phyloP scores from a whole-genome alignment of 495 filamentous ascomycete genomes.

The Hyaloscypha bicolor region DNA sequence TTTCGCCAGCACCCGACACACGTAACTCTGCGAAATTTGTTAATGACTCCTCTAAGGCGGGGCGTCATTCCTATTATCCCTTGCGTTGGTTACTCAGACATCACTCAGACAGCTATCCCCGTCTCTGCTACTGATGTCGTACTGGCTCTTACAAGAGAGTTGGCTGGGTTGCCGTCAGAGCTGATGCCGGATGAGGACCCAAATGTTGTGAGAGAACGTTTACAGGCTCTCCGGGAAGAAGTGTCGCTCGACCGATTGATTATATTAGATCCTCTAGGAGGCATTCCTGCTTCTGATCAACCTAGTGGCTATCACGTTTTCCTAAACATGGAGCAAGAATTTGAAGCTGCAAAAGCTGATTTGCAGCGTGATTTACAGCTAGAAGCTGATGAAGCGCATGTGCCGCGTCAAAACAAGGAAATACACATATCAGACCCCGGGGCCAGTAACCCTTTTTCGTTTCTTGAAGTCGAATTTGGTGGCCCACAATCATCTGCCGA shows the following conservation, averaged over 20 bases:
- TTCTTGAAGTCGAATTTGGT: slow-evolving; percentile 42
- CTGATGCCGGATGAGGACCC: slow-evolving; percentile 46
- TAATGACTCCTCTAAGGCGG: slow-evolving; percentile 70
- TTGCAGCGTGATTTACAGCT: slow-evolving; percentile 39
- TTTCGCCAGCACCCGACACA: slow-evolving; percentile 26
- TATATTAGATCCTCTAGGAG: slow-evolving; percentile 84
- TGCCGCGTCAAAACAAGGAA: slow-evolving; percentile 8
- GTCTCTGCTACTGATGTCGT: slow-evolving; percentile 68
- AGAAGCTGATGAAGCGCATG: slow-evolving; percentile 5
- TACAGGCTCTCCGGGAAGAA: slow-evolving; percentile 50
- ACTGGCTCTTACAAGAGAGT: slow-evolving; percentile 69
- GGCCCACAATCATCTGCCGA: slow-evolving; percentile 26
- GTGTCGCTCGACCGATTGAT: slow-evolving; percentile 84
- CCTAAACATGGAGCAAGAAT: slow-evolving; percentile 94
- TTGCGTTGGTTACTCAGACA: slow-evolving; percentile 65
- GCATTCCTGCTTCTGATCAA: slow-evolving; percentile 72
- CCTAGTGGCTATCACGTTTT: slow-evolving; percentile 80
- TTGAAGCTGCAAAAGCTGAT: slow-evolving; percentile 62
- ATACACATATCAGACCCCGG: slow-evolving; percentile 27
- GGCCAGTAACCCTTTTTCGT: slow-evolving; percentile 50
- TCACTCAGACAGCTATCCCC: slow-evolving; percentile 54
- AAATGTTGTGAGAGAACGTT: slow-evolving; percentile 43
- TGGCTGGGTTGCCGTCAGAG: slow-evolving; percentile 52
- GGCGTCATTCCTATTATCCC: slow-evolving; percentile 81
- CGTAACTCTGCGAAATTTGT: slow-evolving; percentile 57